Evolutionary conservation across 306 rosid genomes (phyloP), one percentile per base, ranked within the genome.

Genomic region (Dalbergia oliveri): DNA sequence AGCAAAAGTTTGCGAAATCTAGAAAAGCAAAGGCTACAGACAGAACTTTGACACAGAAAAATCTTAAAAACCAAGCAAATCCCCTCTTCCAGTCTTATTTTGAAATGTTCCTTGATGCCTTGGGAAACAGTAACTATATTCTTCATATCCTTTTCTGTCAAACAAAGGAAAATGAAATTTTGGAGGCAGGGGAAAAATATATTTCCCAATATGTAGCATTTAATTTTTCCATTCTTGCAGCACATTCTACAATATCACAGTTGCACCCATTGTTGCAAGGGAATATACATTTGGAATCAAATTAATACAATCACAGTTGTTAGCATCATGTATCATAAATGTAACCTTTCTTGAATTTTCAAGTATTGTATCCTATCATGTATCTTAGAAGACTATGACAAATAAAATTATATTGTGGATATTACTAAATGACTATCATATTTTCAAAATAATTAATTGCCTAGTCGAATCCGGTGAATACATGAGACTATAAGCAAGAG

Each of bases 81-180:
- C 8, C 56, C 8, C 16, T 37, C 50, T 23, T 61, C 56, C 74
- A 18, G 39, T 34, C 39, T 31, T 58, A 66, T 31, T 15, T 56
- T 43, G 59, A 51, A 13, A 71, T 65, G 72, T 39, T 73, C 56
- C 71, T 57, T 39, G 56, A 53, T 69, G 56, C 64, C 76, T 11
- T 16, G 31, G 68, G 71, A 72, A 62, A 23, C 31, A 43, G 12
- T 47, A 73, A 71, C 50, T 21, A 37, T 45, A 50, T 9, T 61
- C 35, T 4, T 60, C 63, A 18, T n/a, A 10, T 78, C 21, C 16
- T 37, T 41, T 14, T 79, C 31, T 26, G 14, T 44, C 10, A 21
- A 23, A 49, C 21, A 68, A 58, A 73, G 23, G 49, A 66, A 74
- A 73, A 49, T 1, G 53, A 68, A 21, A 8, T 15, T 43, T 54